Evolutionary conservation across 2,329 filamentous ascomycete species (phyloP).

Genomic region (Pseudogymnoascus sp.): DNA sequence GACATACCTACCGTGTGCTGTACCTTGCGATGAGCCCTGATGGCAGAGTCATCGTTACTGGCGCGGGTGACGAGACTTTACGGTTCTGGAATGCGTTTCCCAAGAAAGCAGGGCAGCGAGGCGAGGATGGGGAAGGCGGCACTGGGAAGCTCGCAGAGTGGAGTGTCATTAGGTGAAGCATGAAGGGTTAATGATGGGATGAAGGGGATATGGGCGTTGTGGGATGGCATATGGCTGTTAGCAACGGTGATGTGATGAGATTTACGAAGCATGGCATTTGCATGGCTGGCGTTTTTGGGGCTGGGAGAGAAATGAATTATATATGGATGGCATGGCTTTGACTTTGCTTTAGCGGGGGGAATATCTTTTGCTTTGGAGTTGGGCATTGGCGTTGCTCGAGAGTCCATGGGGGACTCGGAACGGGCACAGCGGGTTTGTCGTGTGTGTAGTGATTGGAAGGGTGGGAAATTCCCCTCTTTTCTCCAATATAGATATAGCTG

Average conservation of each 20-base stretch:
- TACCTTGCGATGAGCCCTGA: conserved; percentile 98
- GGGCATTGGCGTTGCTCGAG: not conserved
- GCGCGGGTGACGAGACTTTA: conserved; percentile 90
- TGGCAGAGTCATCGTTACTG: conserved; percentile 86
- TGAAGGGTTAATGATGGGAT: not conserved
- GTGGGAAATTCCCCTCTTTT: not conserved
- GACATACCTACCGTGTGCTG: conserved; percentile 91
- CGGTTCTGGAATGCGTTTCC: conserved; percentile 97
- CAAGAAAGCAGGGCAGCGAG: conserved; percentile 60
- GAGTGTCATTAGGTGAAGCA: conserved; percentile 65
- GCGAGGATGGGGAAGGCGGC: conserved; percentile 56
- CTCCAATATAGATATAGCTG: not conserved
- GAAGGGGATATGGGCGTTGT: conserved; percentile 1
- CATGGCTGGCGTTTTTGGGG: conserved; percentile 6
- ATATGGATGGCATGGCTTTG: conserved; percentile 6
- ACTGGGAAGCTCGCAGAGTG: conserved; percentile 62
- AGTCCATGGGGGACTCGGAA: not conserved
- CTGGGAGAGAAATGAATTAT: not conserved
- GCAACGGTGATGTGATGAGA: conserved; percentile 5
- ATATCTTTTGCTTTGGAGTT: conserved; percentile 5
- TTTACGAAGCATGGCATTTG: conserved; percentile 5
- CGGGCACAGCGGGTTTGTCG: not conserved
- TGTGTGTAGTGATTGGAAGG: not conserved
- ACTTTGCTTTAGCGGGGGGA: conserved; percentile 4
- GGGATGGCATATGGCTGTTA: not conserved